Evolutionary conservation across 352 stramenopile genomes (phyloP), one percentile per base, ranked within the genome.

Genomic region (Pythium folliculosum): DNA sequence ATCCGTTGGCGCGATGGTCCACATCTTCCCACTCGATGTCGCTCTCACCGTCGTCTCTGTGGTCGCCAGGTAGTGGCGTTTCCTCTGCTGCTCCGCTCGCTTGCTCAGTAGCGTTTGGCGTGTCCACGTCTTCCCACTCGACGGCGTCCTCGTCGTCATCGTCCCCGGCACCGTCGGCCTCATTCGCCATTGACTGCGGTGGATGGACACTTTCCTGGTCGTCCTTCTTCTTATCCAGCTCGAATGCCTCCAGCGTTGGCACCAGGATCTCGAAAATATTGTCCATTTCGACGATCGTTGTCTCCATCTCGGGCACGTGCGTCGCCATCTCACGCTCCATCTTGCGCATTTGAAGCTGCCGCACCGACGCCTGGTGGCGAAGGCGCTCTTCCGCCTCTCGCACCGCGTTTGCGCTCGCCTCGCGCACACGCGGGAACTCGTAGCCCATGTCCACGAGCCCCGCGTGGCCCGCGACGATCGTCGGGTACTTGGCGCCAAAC

Each of bases 211-310:
- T 14, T 30, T 32, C 40, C 40, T 21, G 13, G 14, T 47, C 40
- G 12, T 12, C 22, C 14, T 43, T 30, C 23, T 23, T 32, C 47
- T 58, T 22, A 35, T 65, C 56, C 17, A 84, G 4, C 23, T 78
- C 67, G 68, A 93, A 93, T 9, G 78, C 73, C 44, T 93, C 84
- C 16, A 93, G 54, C 19, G 82, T 93, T 37, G 84, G 84, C 25
- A 93, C 77, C 7, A 93, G 62, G 37, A 93, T 89, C 67, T 89
- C 77, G 60, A 90, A 91, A 37, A 86, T 77, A n/a, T 73, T 76
- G 62, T 93, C 76, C 84, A 91, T 90, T 65, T 91, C 84, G 21
- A 76, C 56, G 2, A 93, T 60, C 56, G 84, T 71, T 17, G 77
- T 69, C 68, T 91, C 82, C 70, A 93, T 91, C 63, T 93, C 84